A percentile compares a stretch with the other conserved stretches of the same genome.
Conservation (phyloP, 768 basidiomycete genomes). For the Rubroboletus pulcherrimus region DNA sequence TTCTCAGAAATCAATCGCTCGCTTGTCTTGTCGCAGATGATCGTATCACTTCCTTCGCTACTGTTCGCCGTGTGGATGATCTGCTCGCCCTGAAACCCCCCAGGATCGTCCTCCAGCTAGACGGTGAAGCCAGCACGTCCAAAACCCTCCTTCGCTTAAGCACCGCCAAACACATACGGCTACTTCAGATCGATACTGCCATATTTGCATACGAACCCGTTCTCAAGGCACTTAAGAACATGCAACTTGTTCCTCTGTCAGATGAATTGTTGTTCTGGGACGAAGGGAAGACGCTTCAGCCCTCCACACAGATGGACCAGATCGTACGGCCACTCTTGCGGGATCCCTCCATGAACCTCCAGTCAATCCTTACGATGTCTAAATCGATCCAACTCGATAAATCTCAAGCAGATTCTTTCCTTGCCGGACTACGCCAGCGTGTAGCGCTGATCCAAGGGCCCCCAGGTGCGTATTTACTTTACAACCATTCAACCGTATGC, state of each 20-base stretch:
- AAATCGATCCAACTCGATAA: constrained; percentile 47
- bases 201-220: constrained; percentile 64
- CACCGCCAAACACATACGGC: constrained; percentile 31
- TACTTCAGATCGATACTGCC: constrained; percentile 61
- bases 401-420: constrained; percentile 45
- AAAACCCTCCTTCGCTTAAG: constrained; percentile 42
- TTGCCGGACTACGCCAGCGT: constrained; percentile 51
- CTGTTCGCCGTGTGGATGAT: constrained; percentile 52
- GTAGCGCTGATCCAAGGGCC: constrained; percentile 70
- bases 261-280: constrained; percentile 57
- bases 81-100: constrained; percentile 47
- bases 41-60: constrained; percentile 51
- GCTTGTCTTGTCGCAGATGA: constrained; percentile 49
- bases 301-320: neutral
- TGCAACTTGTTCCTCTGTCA: constrained; percentile 43
- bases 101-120: constrained; percentile 51
- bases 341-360: constrained; percentile 40
- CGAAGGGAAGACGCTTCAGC: constrained; percentile 19
- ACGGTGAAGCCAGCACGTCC: constrained; percentile 40
- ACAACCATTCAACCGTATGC: neutral
- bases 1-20: constrained; percentile 54
- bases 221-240: constrained; percentile 52
- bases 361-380: constrained; percentile 32
- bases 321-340: constrained; percentile 28
- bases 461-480: constrained; percentile 44